These are phyloP conservation scores for Podosphaera leucotricha DNA, from an alignment of 2,329 filamentous ascomycete genomes.

Conservation along the genomic window DNA sequence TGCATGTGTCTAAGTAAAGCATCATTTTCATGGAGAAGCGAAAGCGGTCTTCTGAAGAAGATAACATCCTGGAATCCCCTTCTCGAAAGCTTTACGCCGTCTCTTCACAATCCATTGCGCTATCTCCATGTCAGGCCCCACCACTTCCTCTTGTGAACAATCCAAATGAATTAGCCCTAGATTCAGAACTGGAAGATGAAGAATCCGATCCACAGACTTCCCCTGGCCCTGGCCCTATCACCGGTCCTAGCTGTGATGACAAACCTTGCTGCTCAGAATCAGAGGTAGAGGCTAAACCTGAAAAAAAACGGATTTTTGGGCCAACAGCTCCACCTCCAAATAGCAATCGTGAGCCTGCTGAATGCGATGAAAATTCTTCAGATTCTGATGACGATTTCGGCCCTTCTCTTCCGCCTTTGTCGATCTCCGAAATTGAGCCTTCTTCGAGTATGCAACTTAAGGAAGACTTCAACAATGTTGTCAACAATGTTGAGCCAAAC, in stretches of 20 bases:
- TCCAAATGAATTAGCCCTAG: conserved; percentile 24
- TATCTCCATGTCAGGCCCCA: conserved; percentile 10
- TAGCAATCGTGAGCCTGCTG: conserved; percentile 13
- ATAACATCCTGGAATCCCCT: conserved; percentile 18
- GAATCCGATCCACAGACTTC: too few relatives aligned
- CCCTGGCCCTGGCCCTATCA: too few relatives aligned
- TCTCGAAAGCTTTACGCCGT: conserved; percentile 21
- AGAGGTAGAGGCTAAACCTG: too few relatives aligned
- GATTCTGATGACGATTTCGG: conserved; percentile 30
- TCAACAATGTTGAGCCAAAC: too few relatives aligned
- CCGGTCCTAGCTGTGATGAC: too few relatives aligned
- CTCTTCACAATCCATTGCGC: conserved; percentile 5
- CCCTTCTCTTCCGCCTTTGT: conserved; percentile 27
- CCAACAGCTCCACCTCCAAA: conserved; percentile 20
- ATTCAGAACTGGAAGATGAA: conserved; percentile 20
- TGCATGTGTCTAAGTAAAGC: too few relatives aligned
- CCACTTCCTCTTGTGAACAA: conserved; percentile 16
- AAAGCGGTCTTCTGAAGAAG: conserved; percentile 28
- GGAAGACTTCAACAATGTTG: not conserved
- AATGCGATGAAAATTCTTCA: conserved; percentile 11
- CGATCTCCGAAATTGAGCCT: not conserved
- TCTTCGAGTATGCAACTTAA: not conserved
- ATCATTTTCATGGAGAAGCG: too few relatives aligned
- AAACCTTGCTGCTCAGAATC: too few relatives aligned
- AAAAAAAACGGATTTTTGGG: conserved; percentile 15